A percentile compares a stretch with the other conserved stretches of the same genome.
These are phyloP conservation scores for Beverwykella pulmonaria DNA, from an alignment of 495 filamentous ascomycete genomes.

Conservation along the genomic window DNA sequence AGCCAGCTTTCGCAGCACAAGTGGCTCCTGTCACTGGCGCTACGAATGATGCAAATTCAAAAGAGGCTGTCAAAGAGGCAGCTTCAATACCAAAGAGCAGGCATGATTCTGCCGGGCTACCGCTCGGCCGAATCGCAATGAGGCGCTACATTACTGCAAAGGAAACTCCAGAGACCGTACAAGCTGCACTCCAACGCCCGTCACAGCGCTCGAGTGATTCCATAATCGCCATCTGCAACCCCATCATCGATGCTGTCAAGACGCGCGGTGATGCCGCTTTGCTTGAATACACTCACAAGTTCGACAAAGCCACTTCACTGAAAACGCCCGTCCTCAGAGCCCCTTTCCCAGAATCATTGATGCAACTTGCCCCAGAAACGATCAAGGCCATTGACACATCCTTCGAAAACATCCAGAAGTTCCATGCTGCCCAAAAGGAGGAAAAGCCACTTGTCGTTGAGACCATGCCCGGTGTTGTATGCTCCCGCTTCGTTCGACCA, in stretches of 20 bases:
- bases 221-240: constrained; percentile 85
- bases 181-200: constrained; percentile 75
- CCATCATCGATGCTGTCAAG: constrained; percentile 85
- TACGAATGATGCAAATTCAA: constrained; percentile 18
- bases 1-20: constrained; percentile 71
- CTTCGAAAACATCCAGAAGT: constrained; percentile 89
- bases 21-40: constrained; percentile 10
- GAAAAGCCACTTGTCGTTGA: constrained; percentile 79
- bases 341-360: constrained; percentile 80
- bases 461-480: constrained; percentile 96
- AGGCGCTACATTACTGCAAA: constrained; percentile 69
- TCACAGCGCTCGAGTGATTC: constrained; percentile 89
- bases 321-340: constrained; percentile 85
- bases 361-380: constrained; percentile 80
- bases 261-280: constrained; percentile 81
- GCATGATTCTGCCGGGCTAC: constrained; percentile 52
- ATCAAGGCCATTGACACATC: constrained; percentile 89
- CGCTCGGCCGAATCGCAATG: constrained; percentile 76
- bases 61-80: constrained; percentile 48
- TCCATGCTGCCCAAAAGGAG: constrained; percentile 87
- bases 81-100: constrained; percentile 49
- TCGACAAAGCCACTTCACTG: constrained; percentile 89
- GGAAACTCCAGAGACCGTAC: constrained; percentile 62
- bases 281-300: constrained; percentile 91
- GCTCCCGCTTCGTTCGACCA: constrained; percentile 87